Base-by-base conservation (phyloP, 495 filamentous ascomycete species). In the Tuber brumale region DNA sequence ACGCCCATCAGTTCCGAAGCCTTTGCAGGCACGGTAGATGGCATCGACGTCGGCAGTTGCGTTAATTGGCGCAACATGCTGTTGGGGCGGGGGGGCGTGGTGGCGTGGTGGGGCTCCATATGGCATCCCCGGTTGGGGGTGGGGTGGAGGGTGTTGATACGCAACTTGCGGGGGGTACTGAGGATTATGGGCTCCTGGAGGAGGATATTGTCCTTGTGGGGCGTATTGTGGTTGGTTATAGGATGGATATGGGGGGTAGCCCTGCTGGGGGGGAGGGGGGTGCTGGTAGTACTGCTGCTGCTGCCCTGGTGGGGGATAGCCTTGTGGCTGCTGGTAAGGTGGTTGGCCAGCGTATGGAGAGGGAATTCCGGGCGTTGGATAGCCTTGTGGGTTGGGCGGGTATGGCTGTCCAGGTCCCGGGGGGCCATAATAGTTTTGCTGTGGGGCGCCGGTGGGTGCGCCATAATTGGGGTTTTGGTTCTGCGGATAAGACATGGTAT, bases 1-100 rank as follows among this genome's bases (percentile, higher is more conserved):
- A 72, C 88, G 89, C 83, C 97, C 94, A 80, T 97, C 90, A 0
- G 94, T 97, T 69, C 94, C 94, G 75, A 95, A 91, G 12, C 94
- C 93, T 85, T 96, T 96, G 92, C 97, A 97, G 3, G 95, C 93
- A 79, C 88, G 88, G 72, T 93, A 87, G 37, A 97, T 86, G 14
- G 84, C 86, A 71, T 93, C 88, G 0, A 93, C 92, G 75, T 96
- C 89, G 2, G 84, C 81, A 3, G 84, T 86, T 71, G 87, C 90
- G 75, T 94, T 78, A 48, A 84, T 76, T 9, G 43, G 71, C 2
- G 77, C 69, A 81, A 46, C 66, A 80, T 83, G 84, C 37, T 83
- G 84, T 69, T 82, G 83, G 42, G 81, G 77, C 5, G 82, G 82
- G n/a, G 82, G 82, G n/a, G 72, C 76, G 31, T 75, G 75, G 37